Conservation (phyloP, 345 rosid species). For the Erodium maritimum region DNA sequence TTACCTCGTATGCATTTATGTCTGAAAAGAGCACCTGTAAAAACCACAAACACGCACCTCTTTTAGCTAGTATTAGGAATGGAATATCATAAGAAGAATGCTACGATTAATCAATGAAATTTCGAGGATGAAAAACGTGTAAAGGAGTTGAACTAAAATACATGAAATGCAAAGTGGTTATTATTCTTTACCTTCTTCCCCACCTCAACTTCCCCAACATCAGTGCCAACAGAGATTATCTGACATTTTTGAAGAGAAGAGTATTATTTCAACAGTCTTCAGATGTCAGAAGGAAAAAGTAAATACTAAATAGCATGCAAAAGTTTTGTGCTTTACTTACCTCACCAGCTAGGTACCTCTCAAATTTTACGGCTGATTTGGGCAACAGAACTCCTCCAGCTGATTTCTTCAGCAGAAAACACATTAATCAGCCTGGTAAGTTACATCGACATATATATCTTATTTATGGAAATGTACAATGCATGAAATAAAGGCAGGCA, state of each 20-base stretch:
- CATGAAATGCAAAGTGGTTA: no score
- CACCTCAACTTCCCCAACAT: conserved; percentile 47
- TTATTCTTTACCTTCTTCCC: conserved; percentile 95
- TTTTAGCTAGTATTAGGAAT: neutral
- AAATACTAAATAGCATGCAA: neutral
- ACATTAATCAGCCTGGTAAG: conserved; percentile 5
- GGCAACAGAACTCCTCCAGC: conserved; percentile 86
- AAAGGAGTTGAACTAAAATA: neutral
- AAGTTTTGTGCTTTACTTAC: conserved; percentile 20
- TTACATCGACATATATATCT: neutral
- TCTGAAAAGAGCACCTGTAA: conserved; percentile 85
- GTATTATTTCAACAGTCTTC: neutral
- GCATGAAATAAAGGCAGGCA: no score
- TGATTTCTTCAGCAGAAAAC: conserved; percentile 43
- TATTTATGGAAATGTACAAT: neutral
- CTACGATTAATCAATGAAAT: no score
- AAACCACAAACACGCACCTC: conserved; percentile 2
- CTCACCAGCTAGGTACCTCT: conserved; percentile 77
- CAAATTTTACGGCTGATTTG: conserved; percentile 83
- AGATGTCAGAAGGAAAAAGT: no score
- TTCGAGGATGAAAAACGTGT: no score
- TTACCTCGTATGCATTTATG: conserved; percentile 71
- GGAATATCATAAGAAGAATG: no score
- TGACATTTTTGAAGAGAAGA: conserved; percentile 10
- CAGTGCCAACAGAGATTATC: conserved; percentile 69